Base-by-base conservation (phyloP, 176 grass and related monocot genomes). In the Canna indica region DNA sequence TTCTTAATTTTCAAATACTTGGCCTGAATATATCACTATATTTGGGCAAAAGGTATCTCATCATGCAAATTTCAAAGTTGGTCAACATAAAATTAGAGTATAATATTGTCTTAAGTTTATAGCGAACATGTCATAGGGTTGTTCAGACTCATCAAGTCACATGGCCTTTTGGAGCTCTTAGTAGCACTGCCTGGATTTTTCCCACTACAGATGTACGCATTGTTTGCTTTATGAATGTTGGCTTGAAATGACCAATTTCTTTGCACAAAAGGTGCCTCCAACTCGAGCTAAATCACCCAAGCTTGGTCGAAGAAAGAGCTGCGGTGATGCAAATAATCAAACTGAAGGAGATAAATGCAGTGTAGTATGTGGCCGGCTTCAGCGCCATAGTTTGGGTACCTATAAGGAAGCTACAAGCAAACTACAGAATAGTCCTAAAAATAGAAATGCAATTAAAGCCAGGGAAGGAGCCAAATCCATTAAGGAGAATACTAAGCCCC, bases 231-330 rank as follows among this genome's bases (percentile, higher is more conserved):
- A 31, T 26, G 36, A 52, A 80, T 1, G 5, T 46, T 52, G 54
- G 12, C 16, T 70, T 38, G 28, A 20, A 31, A 45, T 32, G 5
- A 20, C n/a, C 41, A 32, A 22, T n/a, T 66, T 70, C 24, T 67
- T 67, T 27, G 9, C 17, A 12, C 45, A 46, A 48, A 70, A 99
- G 95, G 65, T 94, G 53, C 95, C 95, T 18, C 90, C 95, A 15
- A 99, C 95, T 34, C 84, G 95, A 28, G 90, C 95, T 39, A 99
- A 94, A 81, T 99, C 95, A 7, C 95, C 95, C 7, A 99, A 99
- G 82, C 87, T 99, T 31, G 95, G 95, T 24, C 54, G 95, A 61
- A 87, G 90, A 72, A 99, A 99, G 90, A 75, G 80, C 67, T 68
- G 78, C 25, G 78, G 80, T 69, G 87, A 94, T 70, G 70, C 78